Conservation (phyloP, 2,329 filamentous ascomycete genomes). For the Ascosphaera apis region DNA sequence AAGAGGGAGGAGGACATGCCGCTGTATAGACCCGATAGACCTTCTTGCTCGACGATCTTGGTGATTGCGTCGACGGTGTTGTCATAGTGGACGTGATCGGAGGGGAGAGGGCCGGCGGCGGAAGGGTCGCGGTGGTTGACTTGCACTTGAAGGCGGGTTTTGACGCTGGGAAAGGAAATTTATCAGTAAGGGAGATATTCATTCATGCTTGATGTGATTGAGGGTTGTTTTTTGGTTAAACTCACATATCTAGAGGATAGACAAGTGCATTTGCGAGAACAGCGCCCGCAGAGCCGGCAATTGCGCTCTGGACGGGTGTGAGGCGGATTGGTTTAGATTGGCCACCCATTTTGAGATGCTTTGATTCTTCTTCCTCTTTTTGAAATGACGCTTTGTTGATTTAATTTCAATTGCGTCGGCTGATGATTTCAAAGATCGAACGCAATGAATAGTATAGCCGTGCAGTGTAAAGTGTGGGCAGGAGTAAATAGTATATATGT, state of each 20-base stretch:
- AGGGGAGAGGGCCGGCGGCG: conserved; percentile 20
- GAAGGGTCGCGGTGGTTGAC: conserved; percentile 37
- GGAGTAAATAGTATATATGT: too few relatives aligned
- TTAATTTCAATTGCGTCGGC: too few relatives aligned
- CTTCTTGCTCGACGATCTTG: conserved; percentile 64
- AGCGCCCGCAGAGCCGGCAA: conserved; percentile 79
- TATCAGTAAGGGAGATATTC: conserved; percentile 1
- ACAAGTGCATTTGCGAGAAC: conserved; percentile 88
- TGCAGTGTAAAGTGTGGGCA: too few relatives aligned
- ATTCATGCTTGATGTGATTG: background rate
- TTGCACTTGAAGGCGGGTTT: conserved; percentile 89
- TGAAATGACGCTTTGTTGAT: background rate
- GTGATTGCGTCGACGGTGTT: conserved; percentile 73
- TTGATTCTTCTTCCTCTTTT: background rate
- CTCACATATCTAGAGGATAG: conserved; percentile 91
- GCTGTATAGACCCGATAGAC: conserved; percentile 60
- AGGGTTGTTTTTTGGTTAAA: conserved; percentile 5
- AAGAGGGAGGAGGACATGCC: conserved; percentile 71
- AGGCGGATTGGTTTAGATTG: conserved; percentile 44
- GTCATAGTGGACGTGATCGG: conserved; percentile 45
- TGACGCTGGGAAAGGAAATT: conserved; percentile 40
- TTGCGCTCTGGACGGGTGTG: conserved; percentile 78
- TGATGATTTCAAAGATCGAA: too few relatives aligned
- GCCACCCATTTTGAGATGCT: conserved; percentile 22
- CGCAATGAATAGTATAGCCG: too few relatives aligned